These are phyloP conservation scores for Shiraia sp. DNA, from an alignment of 2,329 filamentous ascomycete species.

Conservation along the genomic window DNA sequence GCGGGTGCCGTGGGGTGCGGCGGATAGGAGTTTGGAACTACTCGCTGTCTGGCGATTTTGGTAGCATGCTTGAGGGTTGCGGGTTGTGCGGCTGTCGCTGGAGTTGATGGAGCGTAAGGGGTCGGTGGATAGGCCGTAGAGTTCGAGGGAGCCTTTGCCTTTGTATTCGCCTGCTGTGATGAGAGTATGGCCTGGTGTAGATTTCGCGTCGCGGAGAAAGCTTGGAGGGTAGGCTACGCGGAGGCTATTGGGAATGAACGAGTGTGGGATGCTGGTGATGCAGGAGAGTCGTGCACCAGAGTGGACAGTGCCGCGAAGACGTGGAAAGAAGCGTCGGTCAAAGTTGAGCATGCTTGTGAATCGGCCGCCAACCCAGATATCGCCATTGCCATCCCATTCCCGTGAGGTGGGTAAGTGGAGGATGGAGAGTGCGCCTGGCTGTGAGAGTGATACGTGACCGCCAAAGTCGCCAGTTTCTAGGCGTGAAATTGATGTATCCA, in stretches of 20 bases:
- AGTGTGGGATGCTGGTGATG: constrained; percentile 69
- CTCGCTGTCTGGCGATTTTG: constrained; percentile 81
- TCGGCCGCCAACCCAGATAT: constrained; percentile 86
- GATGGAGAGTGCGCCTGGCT: constrained; percentile 81
- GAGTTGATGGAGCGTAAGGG: constrained; percentile 35
- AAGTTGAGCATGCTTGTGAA: constrained; percentile 90
- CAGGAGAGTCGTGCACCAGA: constrained; percentile 80
- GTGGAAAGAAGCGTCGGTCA: constrained; percentile 82
- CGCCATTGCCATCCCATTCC: constrained; percentile 64
- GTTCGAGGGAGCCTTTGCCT: constrained; percentile 83
- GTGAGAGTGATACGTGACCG: constrained; percentile 71
- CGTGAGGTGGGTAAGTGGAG: constrained; percentile 70
- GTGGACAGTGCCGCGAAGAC: constrained; percentile 75
- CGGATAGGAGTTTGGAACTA: constrained; percentile 77
- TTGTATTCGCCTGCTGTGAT: constrained; percentile 90
- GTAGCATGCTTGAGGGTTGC: constrained; percentile 49
- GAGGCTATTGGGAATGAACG: constrained; percentile 65
- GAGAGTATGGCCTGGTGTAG: constrained; percentile 64
- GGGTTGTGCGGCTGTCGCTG: constrained; percentile 30
- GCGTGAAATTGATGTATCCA: constrained; percentile 33
- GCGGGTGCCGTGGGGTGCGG: constrained; percentile 78
- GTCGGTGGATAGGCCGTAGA: constrained; percentile 68
- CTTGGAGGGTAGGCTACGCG: constrained; percentile 59
- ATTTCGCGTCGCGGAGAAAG: constrained; percentile 59
- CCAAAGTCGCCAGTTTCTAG: constrained; percentile 58